Evolutionary conservation across 225 moss, liverwort and hornwort species (phyloP).

Genomic region (Polytrichum formosum): DNA sequence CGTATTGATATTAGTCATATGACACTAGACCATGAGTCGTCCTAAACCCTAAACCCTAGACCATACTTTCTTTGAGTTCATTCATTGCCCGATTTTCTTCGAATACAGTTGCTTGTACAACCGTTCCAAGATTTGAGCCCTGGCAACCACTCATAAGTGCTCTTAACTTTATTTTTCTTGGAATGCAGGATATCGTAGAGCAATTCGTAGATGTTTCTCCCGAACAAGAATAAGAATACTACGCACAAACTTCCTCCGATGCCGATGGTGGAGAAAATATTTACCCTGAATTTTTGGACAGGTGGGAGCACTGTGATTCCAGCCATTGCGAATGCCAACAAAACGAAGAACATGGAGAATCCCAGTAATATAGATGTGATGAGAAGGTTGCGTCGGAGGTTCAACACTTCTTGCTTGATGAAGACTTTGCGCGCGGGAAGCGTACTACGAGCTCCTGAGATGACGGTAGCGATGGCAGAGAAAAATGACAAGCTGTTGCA

Average conservation of each 20-base stretch:
- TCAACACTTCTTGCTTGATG: slow-evolving; percentile 18
- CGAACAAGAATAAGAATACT: not conserved
- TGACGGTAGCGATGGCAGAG: slow-evolving; percentile 25
- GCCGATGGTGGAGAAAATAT: slow-evolving; percentile 20
- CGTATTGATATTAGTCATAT: too few species aligned
- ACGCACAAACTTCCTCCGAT: slow-evolving; percentile 1
- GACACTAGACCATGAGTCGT: too few species aligned
- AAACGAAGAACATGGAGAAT: slow-evolving; percentile 17
- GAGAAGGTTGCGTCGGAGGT: slow-evolving; percentile 5
- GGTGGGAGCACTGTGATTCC: slow-evolving; percentile 30
- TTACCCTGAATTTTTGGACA: slow-evolving; percentile 11
- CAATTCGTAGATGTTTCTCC: not conserved
- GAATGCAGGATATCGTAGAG: not conserved
- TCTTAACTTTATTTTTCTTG: not conserved
- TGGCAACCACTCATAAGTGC: too few species aligned
- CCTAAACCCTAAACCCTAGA: too few species aligned
- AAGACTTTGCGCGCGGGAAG: slow-evolving; percentile 12
- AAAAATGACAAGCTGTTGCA: slow-evolving; percentile 44
- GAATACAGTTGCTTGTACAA: too few species aligned
- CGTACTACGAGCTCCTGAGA: slow-evolving; percentile 9
- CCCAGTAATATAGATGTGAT: slow-evolving; percentile 1
- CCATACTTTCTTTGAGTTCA: too few species aligned
- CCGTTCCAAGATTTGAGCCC: too few species aligned
- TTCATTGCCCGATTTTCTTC: too few species aligned
- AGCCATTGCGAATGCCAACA: slow-evolving; percentile 25